phyloP scores from a whole-genome alignment of 202 grass and related monocot species.

The Hordeum pubiflorum region DNA sequence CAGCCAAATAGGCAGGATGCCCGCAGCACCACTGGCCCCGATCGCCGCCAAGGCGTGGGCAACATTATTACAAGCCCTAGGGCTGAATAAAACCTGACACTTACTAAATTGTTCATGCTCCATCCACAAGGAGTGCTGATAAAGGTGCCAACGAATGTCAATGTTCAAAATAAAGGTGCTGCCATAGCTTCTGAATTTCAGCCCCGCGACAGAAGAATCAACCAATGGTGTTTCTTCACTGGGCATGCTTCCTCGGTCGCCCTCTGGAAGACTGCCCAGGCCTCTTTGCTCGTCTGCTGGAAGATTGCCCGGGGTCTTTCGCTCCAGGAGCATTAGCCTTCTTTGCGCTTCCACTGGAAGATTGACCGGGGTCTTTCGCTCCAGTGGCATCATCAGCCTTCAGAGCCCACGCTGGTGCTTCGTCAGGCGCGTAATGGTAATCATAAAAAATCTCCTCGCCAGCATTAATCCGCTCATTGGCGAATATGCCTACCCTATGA shows the following conservation, averaged over 20 bases:
- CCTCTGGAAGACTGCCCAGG: neutral
- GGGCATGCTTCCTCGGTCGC: neutral
- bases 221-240: neutral
- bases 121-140: neutral
- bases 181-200: constrained; percentile 23
- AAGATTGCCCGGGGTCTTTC: neutral
- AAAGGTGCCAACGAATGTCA: neutral
- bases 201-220: constrained; percentile 1
- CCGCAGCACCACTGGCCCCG: neutral
- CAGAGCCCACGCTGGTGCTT: constrained; percentile 73
- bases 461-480: constrained; percentile 76
- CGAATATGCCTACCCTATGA: constrained; percentile 94
- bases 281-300: constrained; percentile 59
- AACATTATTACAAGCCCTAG: neutral
- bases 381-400: constrained; percentile 56
- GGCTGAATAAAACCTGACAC: neutral
- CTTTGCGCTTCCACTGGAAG: constrained; percentile 15
- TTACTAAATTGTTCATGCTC: neutral
- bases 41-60: neutral
- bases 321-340: neutral
- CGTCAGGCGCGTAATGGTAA: constrained; percentile 64
- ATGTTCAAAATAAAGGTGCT: neutral
- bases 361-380: constrained; percentile 50
- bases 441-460: constrained; percentile 88
- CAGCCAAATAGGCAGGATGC: neutral